Percentiles rank a stretch among this genome's conserved stretches.
Conservation (phyloP, 192 early-diverging fungal species). For the Backusella circina region DNA sequence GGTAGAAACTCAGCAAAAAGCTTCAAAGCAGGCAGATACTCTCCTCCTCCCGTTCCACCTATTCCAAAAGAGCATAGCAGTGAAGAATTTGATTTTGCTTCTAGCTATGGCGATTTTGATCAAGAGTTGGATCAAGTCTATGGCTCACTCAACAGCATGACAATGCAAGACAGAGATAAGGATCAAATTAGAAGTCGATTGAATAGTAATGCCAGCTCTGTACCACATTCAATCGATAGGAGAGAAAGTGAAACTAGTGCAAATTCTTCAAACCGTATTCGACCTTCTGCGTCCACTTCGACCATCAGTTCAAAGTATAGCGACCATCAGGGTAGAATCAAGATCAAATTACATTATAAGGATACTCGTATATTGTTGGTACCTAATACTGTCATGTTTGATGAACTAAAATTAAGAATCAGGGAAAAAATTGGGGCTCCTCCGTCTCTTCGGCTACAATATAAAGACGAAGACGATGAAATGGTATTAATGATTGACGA, state of each 20-base stretch:
- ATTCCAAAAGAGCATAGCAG: conserved; percentile 3
- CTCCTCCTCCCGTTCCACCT: conserved; percentile 29
- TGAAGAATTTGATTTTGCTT: not conserved
- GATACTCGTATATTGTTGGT: conserved; percentile 64
- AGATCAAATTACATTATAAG: conserved; percentile 64
- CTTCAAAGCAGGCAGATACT: conserved; percentile 9
- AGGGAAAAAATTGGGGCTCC: conserved; percentile 56
- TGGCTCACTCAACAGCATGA: conserved; percentile 10
- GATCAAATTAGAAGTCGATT: conserved; percentile 17
- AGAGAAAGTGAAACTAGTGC: conserved; percentile 1
- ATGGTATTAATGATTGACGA: conserved; percentile 85
- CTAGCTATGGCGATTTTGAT: conserved; percentile 14
- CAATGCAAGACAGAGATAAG: not conserved
- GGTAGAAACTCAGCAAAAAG: conserved; percentile 24
- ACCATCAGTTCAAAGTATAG: not conserved
- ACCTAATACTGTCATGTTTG: conserved; percentile 41
- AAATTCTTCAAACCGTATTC: not conserved
- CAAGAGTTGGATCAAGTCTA: conserved; percentile 11
- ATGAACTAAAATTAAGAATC: conserved; percentile 48
- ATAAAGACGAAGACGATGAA: conserved; percentile 84
- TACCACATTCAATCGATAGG: not conserved
- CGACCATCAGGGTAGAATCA: conserved; percentile 29
- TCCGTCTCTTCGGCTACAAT: conserved; percentile 60
- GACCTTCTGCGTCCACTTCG: conserved; percentile 12
- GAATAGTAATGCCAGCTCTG: conserved; percentile 2